Evolutionary conservation across 495 filamentous ascomycete genomes (phyloP), one percentile per base, ranked within the genome.

Genomic region (Aspergillus conjunctus): DNA sequence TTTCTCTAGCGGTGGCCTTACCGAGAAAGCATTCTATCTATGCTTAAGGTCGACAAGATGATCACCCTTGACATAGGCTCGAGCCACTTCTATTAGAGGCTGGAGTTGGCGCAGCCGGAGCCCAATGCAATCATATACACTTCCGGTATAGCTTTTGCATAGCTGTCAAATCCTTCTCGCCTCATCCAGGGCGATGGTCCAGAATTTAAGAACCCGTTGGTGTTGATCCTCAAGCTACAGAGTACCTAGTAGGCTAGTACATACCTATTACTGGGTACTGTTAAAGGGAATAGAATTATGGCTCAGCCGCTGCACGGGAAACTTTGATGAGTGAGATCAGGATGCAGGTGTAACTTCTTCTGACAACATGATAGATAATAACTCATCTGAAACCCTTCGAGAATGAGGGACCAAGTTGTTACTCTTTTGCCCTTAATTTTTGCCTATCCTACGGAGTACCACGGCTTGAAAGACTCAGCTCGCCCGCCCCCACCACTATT

Each of bases 301-400:
- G 26, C 26, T 5, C 26, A 26, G 18, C 20, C 10, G 44, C n/a
- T 21, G 17, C 44, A 48, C 44, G n/a, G 44, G 1, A 48, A 48
- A 21, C 44, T 48, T 11, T 18, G 44, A 21, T 18, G 44, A 11
- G 7, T 48, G 17, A 48, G 44, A 48, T 48, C n/a, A 5, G 44
- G n/a, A 48, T 48, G 5, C 7, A 48, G 44, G 44, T 48, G 44
- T 48, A 48, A 20, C 44, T 48, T 48, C 10, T 21, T 21, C n/a
- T n/a, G n/a, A 48, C 10, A 4, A 17, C 39, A 14, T 43, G 39
- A 43, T 14, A 10, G 9, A 43, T 43, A 15, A 43, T 15, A 15
- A 43, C 5, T 14, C 39, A 17, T 43, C 39, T 14, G 39, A 17
- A 43, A 9, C 39, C 39, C 10, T 17, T 7, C 10, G 10, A 17